phyloP scores from a whole-genome alignment of 176 grass and related monocot genomes.

The Eleusine coracana region DNA sequence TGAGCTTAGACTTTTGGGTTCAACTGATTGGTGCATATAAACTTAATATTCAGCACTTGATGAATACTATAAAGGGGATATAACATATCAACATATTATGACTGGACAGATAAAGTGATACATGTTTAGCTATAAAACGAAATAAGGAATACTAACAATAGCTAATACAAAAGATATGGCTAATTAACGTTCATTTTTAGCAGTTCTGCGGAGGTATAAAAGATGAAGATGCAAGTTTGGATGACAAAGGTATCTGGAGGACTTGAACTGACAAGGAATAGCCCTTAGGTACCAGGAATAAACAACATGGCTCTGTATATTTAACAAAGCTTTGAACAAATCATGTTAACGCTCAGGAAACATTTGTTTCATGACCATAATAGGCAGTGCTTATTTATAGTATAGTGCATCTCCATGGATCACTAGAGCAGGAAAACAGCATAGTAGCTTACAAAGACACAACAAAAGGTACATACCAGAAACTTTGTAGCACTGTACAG shows the following conservation, averaged over 20 bases:
- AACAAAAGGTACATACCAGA: no score
- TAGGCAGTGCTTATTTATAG: background rate
- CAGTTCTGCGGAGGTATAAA: background rate
- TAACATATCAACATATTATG: conserved; percentile 6
- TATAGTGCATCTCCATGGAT: background rate
- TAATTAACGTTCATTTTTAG: background rate
- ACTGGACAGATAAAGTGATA: background rate
- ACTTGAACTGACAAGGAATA: background rate
- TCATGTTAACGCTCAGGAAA: background rate
- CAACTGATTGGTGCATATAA: no score
- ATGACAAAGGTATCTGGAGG: background rate
- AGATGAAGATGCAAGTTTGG: background rate
- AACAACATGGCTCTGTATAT: background rate
- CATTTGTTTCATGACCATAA: background rate
- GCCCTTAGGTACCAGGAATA: no score
- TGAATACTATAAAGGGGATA: background rate
- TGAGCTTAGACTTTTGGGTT: no score
- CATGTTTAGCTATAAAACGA: background rate
- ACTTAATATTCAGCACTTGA: background rate
- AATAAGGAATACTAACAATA: background rate
- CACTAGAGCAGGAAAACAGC: conserved; percentile 1
- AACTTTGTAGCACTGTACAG: no score
- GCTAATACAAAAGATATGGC: background rate
- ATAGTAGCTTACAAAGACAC: background rate
- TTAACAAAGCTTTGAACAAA: background rate